Evolutionary conservation across 208 protist species (phyloP), one percentile per base, ranked within the genome.

Genomic region (Leishmania tropica): DNA sequence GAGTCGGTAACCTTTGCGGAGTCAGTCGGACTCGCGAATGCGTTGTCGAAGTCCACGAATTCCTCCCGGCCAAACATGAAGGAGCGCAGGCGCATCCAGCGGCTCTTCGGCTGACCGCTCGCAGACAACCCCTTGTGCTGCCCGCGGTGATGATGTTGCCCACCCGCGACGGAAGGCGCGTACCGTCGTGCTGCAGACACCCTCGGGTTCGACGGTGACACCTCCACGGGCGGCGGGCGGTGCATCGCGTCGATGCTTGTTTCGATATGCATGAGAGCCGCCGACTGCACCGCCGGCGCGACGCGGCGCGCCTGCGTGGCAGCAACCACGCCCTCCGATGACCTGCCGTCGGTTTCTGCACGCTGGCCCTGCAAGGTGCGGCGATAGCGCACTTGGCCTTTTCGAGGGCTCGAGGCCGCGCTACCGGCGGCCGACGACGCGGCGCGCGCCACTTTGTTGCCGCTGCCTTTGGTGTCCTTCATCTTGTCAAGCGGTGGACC

Each of bases 41-140:
- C 4, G 42, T 21, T 71, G 82, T 72, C 78, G 76, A 83, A 88
- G 85, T 83, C 83, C 54, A 45, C 54, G 71, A 84, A 92, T 48
- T 85, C 88, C 65, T 88, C 86, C 74, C 65, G 76, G 17, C 72
- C 65, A 72, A 83, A 89, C 62, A 85, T 48, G 17, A 81, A 60
- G 4, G 15, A 74, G 11, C 68, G 42, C 73, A 85, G 78, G 54
- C 83, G 78, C 10, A n/a, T 35, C 83, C 78, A 82, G 28, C 1
- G 3, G 10, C 72, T 56, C 28, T 47, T 42, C 70, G 62, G n/a
- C 31, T 21, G 15, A 0, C 8, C 53, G 0, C 2, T 4, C 37
- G 24, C 54, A n/a, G 79, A 31, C 0, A n/a, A 48, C 45, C 48
- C 56, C 21, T 24, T 3, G 47, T 0, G 42, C 3, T 60, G 45